A percentile compares a stretch with the other conserved stretches of the same genome.
phyloP scores from a whole-genome alignment of 805 yeast species.

The Hanseniaspora guilliermondii region DNA sequence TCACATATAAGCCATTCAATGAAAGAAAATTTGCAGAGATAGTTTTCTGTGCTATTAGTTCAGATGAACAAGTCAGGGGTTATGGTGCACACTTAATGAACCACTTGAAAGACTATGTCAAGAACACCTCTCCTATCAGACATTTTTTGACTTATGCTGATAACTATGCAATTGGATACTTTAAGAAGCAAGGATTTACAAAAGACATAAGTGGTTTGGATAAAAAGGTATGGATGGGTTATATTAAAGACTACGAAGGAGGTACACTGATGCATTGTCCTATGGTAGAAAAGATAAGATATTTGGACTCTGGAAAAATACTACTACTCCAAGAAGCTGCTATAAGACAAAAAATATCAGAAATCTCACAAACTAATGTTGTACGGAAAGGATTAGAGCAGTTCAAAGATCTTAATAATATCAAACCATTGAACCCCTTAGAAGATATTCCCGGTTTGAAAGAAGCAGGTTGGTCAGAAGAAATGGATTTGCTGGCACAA shows the following conservation, averaged over 20 bases:
- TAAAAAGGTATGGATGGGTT: conserved; percentile 89
- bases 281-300: conserved; percentile 79
- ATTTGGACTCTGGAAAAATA: conserved; percentile 78
- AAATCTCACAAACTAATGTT: conserved; percentile 64
- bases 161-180: conserved; percentile 96
- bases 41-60: conserved; percentile 94
- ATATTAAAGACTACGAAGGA: conserved; percentile 96
- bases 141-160: conserved; percentile 93
- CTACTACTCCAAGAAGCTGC: conserved; percentile 84
- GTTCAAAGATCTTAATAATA: conserved; percentile 41
- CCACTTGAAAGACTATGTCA: conserved; percentile 89
- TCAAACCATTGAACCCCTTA: conserved; percentile 59
- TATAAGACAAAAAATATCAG: conserved; percentile 67
- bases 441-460: conserved; percentile 68
- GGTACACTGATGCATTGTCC: conserved; percentile 97
- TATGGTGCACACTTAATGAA: conserved; percentile 99
- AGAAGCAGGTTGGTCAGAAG: conserved; percentile 97
- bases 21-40: conserved; percentile 89
- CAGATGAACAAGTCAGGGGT: conserved; percentile 95
- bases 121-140: conserved; percentile 71
- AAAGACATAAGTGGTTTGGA: conserved; percentile 75
- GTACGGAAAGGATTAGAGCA: conserved; percentile 69
- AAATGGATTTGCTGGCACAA: conserved; percentile 93
- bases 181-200: conserved; percentile 95
- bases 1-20: conserved; percentile 89